Evolutionary conservation across 2,329 filamentous ascomycete species (phyloP).

Genomic region (Pseudogymnoascus sp.): DNA sequence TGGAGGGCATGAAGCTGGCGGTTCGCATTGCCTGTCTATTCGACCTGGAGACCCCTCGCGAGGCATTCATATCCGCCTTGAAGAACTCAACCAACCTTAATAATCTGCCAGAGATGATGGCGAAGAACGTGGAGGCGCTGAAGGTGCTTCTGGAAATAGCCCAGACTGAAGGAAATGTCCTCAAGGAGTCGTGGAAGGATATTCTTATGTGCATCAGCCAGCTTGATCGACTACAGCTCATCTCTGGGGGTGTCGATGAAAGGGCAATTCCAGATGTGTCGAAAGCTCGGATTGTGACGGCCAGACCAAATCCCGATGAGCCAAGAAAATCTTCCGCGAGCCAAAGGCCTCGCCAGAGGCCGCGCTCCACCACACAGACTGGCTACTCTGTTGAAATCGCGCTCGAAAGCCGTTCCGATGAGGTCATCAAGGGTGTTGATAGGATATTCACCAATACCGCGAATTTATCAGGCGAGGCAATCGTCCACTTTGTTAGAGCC

Average conservation of each 20-base stretch:
- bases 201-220: slow-evolving; percentile 93
- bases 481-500: slow-evolving; percentile 88
- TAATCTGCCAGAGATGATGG: slow-evolving; percentile 88
- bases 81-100: slow-evolving; percentile 93
- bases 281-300: slow-evolving; percentile 63
- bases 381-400: slow-evolving; percentile 69
- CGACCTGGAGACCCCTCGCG: slow-evolving; percentile 82
- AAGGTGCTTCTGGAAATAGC: slow-evolving; percentile 88
- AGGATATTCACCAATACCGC: slow-evolving; percentile 95
- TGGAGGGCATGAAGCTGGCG: slow-evolving; percentile 91
- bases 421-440: slow-evolving; percentile 87
- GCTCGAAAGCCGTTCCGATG: slow-evolving; percentile 82
- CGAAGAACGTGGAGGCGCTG: slow-evolving; percentile 92
- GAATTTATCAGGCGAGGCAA: slow-evolving; percentile 84
- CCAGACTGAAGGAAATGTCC: slow-evolving; percentile 80
- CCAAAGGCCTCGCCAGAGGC: slow-evolving; percentile 38
- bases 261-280: slow-evolving; percentile 86
- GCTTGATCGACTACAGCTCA: slow-evolving; percentile 86
- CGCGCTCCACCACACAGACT: slow-evolving; percentile 41
- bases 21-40: slow-evolving; percentile 91
- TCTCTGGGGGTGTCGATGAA: slow-evolving; percentile 91
- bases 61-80: slow-evolving; percentile 88
- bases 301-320: slow-evolving; percentile 42
- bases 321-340: slow-evolving; percentile 59
- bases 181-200: slow-evolving; percentile 91